Evolutionary conservation across 768 basidiomycete genomes (phyloP).

Genomic region (Imleria badia): DNA sequence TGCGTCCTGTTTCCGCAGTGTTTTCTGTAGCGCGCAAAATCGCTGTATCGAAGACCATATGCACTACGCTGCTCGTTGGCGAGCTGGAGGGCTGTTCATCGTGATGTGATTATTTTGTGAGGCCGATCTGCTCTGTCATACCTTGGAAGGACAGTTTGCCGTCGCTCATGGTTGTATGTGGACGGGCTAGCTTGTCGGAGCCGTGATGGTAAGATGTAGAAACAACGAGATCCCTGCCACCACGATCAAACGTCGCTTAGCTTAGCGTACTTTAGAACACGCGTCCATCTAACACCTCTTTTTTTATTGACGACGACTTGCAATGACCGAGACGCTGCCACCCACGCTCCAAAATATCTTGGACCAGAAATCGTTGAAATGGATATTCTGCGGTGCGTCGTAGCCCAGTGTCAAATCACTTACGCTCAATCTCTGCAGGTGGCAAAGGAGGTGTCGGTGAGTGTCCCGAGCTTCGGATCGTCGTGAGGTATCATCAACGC

Average conservation of each 20-base stretch:
- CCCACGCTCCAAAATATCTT: slow-evolving; percentile 93
- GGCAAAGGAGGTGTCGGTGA: slow-evolving; percentile 98
- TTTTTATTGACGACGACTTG: slow-evolving; percentile 10
- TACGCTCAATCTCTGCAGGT: slow-evolving; percentile 47
- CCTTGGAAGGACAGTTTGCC: slow-evolving; percentile 40
- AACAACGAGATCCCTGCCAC: slow-evolving; percentile 4
- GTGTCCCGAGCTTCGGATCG: slow-evolving; percentile 27
- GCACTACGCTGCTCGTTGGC: slow-evolving; percentile 87
- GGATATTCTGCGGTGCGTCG: slow-evolving; percentile 95
- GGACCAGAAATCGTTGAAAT: slow-evolving; percentile 91
- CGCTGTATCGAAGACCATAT: slow-evolving; percentile 90
- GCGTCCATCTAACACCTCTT: slow-evolving; percentile 13
- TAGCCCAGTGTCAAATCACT: background rate
- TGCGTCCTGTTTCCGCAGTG: slow-evolving; percentile 92
- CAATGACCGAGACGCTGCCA: slow-evolving; percentile 62
- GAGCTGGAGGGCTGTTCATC: slow-evolving; percentile 68
- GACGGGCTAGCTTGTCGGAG: background rate
- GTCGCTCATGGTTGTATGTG: slow-evolving; percentile 24
- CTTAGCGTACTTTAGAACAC: slow-evolving; percentile 16
- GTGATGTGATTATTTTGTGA: slow-evolving; percentile 1
- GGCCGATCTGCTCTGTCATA: slow-evolving; percentile 22
- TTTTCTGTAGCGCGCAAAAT: slow-evolving; percentile 87
- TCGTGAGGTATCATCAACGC: background rate
- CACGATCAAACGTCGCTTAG: slow-evolving; percentile 13
- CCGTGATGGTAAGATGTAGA: slow-evolving; percentile 18